Evolutionary conservation across 495 filamentous ascomycete genomes (phyloP).

Genomic region (Penicillium antarcticum): DNA sequence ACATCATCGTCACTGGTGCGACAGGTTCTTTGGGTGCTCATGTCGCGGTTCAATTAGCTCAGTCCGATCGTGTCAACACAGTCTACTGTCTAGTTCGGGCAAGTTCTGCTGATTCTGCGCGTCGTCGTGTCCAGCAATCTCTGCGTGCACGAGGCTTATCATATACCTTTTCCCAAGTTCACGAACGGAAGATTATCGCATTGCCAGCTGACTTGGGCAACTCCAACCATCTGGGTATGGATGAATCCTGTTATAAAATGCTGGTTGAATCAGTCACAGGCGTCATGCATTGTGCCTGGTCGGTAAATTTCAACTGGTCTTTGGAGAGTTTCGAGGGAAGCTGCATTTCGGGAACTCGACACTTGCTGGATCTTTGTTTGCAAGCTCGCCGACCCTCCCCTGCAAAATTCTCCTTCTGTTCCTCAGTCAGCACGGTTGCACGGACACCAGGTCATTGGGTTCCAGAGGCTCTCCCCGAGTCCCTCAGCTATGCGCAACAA

Average conservation of each 20-base stretch:
- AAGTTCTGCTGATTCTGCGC: slow-evolving; percentile 40
- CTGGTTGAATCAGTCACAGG: slow-evolving; percentile 41
- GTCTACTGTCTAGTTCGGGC: slow-evolving; percentile 59
- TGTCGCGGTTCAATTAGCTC: slow-evolving; percentile 41
- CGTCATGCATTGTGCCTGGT: slow-evolving; percentile 67
- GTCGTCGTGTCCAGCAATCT: slow-evolving; percentile 45
- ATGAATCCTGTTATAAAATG: slow-evolving; percentile 24
- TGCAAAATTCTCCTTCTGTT: slow-evolving; percentile 56
- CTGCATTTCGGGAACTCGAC: slow-evolving; percentile 51
- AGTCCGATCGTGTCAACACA: slow-evolving; percentile 21
- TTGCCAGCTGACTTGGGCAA: slow-evolving; percentile 38
- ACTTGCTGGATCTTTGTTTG: slow-evolving; percentile 55
- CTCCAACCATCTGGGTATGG: slow-evolving; percentile 41
- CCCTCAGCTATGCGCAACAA: slow-evolving; percentile 46
- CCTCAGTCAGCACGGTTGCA: slow-evolving; percentile 51
- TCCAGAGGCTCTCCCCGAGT: slow-evolving; percentile 44
- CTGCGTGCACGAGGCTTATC: slow-evolving; percentile 33
- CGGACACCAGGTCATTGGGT: slow-evolving; percentile 30
- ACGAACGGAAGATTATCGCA: slow-evolving; percentile 36
- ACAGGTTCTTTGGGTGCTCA: slow-evolving; percentile 61
- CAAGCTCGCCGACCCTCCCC: slow-evolving; percentile 23
- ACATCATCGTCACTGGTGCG: slow-evolving; percentile 53
- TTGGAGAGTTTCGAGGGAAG: slow-evolving; percentile 55
- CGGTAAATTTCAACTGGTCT: slow-evolving; percentile 65
- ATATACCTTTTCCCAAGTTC: slow-evolving; percentile 10